Evolutionary conservation across 202 grass and related monocot genomes (phyloP), one percentile per base, ranked within the genome.

Genomic region (Schoenoplectus tabernaemontani): DNA sequence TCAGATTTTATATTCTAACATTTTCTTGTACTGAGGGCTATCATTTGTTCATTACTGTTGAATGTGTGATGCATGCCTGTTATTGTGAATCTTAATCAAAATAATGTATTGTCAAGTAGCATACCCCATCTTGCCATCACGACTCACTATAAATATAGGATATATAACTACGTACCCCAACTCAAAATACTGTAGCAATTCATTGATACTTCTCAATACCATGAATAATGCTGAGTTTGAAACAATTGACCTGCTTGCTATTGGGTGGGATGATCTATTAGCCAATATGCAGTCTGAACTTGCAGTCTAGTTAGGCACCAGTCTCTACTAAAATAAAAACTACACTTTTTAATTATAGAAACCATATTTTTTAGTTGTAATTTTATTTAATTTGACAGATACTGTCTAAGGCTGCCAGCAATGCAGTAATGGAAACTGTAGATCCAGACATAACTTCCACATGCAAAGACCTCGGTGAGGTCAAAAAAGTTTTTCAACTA

Each of bases 391-490:
- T 78, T 54, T n/a, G 15, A 65, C 84, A 94, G 95, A 90, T 97
- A 46, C 73, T 97, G 44, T 87, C 89, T 1, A 97, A 97, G 81
- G 81, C 84, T 0, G 63, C 86, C 1, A 89, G 58, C 59, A 97
- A 97, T 82, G 87, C 87, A 0, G 95, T 97, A 33, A 97, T 97
- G 95, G 95, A 97, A 66, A 94, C 64, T 32, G 89, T 97, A 2
- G 84, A 97, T 81, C 83, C 84, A 2, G 89, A 92, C 65, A 90
- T 92, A 24, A 13, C 84, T 0, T 80, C 86, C 58, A 90, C 95
- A 3, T 94, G 91, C 82, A 92, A 82, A 50, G 91, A 97, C 68
- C 87, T 97, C 0, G 80, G 83, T 0, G 95, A 97, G 68, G 91
- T 94, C 0, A 97, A 94, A 82, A 89, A 85, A 63, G 69, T 94